phyloP scores from a whole-genome alignment of 345 rosid genomes.

The Anastatica hierochuntica region DNA sequence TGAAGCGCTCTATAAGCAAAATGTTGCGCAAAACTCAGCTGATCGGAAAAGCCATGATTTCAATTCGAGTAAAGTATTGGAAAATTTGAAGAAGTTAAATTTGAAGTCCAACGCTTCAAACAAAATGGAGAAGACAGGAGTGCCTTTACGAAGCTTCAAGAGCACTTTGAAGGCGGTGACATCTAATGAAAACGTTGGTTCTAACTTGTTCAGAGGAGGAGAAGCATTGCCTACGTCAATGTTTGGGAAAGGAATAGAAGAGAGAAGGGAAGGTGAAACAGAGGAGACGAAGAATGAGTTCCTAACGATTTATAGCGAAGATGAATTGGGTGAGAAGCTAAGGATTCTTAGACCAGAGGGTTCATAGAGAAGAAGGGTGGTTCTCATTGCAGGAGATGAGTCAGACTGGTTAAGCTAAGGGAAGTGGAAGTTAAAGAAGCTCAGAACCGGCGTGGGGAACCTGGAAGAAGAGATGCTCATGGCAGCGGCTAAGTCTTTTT shows the following conservation, averaged over 20 bases:
- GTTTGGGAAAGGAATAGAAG: slow-evolving; percentile 36
- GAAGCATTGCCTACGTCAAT: slow-evolving; percentile 29
- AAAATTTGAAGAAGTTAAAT: slow-evolving; percentile 24
- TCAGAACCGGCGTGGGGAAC: background rate
- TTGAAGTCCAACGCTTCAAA: too few species aligned
- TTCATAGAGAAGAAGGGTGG: slow-evolving; percentile 31
- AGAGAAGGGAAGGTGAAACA: slow-evolving; percentile 2
- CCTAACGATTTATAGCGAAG: slow-evolving; percentile 21
- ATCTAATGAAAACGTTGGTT: slow-evolving; percentile 16
- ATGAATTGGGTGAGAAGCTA: slow-evolving; percentile 44
- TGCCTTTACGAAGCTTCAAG: slow-evolving; percentile 20
- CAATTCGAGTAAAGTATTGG: slow-evolving; percentile 14
- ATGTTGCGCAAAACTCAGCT: slow-evolving; percentile 10
- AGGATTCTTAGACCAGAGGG: slow-evolving; percentile 32
- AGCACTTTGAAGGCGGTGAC: slow-evolving; percentile 18
- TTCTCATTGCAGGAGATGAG: slow-evolving; percentile 67
- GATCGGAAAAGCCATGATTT: background rate
- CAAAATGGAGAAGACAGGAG: too few species aligned
- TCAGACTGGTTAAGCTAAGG: slow-evolving; percentile 58
- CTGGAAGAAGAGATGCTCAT: too few species aligned
- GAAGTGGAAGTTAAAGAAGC: slow-evolving; percentile 42
- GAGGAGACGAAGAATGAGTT: slow-evolving; percentile 31
- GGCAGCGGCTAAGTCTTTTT: too few species aligned
- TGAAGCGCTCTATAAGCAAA: slow-evolving; percentile 32
- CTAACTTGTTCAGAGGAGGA: slow-evolving; percentile 42